Evolutionary conservation across 768 basidiomycete species (phyloP).

Genomic region (Psilocybe cubensis): DNA sequence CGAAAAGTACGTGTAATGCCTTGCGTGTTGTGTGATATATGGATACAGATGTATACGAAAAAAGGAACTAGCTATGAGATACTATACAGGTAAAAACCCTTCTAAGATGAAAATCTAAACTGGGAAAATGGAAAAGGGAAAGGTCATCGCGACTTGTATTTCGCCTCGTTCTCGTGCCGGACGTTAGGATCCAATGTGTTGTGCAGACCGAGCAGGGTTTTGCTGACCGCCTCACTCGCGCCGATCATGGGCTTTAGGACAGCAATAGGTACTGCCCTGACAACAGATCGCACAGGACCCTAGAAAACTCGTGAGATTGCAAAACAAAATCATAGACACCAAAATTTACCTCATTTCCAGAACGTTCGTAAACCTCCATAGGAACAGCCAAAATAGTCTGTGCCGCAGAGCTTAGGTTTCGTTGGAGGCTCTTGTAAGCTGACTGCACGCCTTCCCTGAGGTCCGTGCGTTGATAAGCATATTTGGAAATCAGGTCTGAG

Average conservation of each 20-base stretch:
- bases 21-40: conserved; percentile 13
- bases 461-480: conserved; percentile 88
- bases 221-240: conserved; percentile 94
- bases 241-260: conserved; percentile 99
- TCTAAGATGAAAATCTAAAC: background rate
- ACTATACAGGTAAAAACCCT: conserved; percentile 7
- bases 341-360: conserved; percentile 78
- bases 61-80: conserved; percentile 1
- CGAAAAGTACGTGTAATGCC: conserved; percentile 20
- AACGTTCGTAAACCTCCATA: conserved; percentile 97
- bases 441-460: conserved; percentile 87
- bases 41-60: conserved; percentile 16
- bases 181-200: conserved; percentile 90
- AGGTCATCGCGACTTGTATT: conserved; percentile 82
- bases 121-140: background rate
- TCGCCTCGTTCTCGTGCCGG: conserved; percentile 84
- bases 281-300: conserved; percentile 93
- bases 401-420: conserved; percentile 90
- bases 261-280: conserved; percentile 96
- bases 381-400: conserved; percentile 98
- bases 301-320: conserved; percentile 32
- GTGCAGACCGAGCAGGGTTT: conserved; percentile 91
- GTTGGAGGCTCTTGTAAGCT: conserved; percentile 88
- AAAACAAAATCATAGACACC: background rate
- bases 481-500: conserved; percentile 76